Percentiles rank a stretch among this genome's conserved stretches.
Conservation (phyloP, 257 asterid genomes). For the Rubia yunnanensis region DNA sequence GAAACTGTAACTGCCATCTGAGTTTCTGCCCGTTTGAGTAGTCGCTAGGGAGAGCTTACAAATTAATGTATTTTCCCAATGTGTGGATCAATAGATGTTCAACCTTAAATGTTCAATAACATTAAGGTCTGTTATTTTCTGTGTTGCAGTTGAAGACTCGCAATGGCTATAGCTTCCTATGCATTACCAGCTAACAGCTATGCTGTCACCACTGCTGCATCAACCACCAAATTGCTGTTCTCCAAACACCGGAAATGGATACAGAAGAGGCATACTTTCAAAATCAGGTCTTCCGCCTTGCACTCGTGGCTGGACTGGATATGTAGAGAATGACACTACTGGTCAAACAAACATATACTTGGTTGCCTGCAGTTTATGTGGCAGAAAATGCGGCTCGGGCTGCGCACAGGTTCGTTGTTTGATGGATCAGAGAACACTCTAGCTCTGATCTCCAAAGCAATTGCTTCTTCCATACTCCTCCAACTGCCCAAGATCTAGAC, state of each 20-base stretch:
- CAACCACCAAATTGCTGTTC: constrained; percentile 9
- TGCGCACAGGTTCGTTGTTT: constrained; percentile 61
- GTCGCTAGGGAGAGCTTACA: too few species aligned
- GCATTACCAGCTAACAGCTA: constrained; percentile 9
- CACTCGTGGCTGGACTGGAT: constrained; percentile 76
- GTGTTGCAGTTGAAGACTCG: not conserved
- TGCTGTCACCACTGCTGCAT: too few species aligned
- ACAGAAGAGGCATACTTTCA: constrained; percentile 30
- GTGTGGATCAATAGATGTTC: too few species aligned
- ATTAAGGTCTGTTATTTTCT: too few species aligned
- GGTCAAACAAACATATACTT: constrained; percentile 95
- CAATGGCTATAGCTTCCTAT: constrained; percentile 10
- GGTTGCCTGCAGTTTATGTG: constrained; percentile 83
- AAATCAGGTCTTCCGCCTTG: constrained; percentile 59
- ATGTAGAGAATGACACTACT: constrained; percentile 96
- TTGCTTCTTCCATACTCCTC: constrained; percentile 63
- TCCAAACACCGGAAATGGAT: not conserved
- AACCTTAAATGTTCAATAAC: too few species aligned
- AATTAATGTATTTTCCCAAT: too few species aligned
- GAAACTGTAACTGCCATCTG: too few species aligned
- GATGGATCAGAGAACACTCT: constrained; percentile 73
- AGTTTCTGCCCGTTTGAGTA: too few species aligned
- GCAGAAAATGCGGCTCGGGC: constrained; percentile 94
- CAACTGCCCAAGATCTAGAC: constrained; percentile 47
- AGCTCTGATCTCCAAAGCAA: constrained; percentile 52